A percentile compares a stretch with the other conserved stretches of the same genome.
Conservation (phyloP, 116 monocot genomes). For the Iris pallida region DNA sequence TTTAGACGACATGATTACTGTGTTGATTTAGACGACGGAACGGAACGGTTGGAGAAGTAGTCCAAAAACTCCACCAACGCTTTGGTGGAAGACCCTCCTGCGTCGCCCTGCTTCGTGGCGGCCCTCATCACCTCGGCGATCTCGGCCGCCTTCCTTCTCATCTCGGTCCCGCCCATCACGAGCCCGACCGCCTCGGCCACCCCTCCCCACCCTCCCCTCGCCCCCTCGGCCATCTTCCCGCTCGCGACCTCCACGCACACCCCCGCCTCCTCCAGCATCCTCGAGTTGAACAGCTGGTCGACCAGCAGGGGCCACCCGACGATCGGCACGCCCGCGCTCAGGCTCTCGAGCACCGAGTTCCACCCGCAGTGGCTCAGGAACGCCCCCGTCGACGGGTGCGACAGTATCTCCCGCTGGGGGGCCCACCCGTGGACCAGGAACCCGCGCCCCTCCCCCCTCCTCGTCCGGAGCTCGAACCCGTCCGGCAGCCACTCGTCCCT, state of each 20-base stretch:
- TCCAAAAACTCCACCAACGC: constrained; percentile 14
- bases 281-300: constrained; percentile 32
- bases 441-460: constrained; percentile 2
- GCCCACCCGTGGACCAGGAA: constrained; percentile 24
- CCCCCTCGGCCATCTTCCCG: too few species aligned
- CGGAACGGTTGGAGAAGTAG: not conserved
- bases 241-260: constrained; percentile 21
- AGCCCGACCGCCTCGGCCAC: constrained; percentile 9
- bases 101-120: constrained; percentile 6
- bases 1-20: too few species aligned
- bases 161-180: constrained; percentile 12
- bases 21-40: too few species aligned
- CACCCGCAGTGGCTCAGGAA: constrained; percentile 20
- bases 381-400: constrained; percentile 17
- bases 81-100: constrained; percentile 15
- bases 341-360: constrained; percentile 31
- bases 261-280: constrained; percentile 27
- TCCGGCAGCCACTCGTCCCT: constrained; percentile 21
- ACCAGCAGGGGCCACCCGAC: constrained; percentile 33
- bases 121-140: constrained; percentile 12
- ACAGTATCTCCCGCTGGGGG: constrained; percentile 28
- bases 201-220: not conserved
- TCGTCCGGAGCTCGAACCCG: constrained; percentile 18
- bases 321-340: constrained; percentile 28
- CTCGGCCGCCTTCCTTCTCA: constrained; percentile 14